Conservation (phyloP, 768 basidiomycete species). For the Galerina sulciceps region DNA sequence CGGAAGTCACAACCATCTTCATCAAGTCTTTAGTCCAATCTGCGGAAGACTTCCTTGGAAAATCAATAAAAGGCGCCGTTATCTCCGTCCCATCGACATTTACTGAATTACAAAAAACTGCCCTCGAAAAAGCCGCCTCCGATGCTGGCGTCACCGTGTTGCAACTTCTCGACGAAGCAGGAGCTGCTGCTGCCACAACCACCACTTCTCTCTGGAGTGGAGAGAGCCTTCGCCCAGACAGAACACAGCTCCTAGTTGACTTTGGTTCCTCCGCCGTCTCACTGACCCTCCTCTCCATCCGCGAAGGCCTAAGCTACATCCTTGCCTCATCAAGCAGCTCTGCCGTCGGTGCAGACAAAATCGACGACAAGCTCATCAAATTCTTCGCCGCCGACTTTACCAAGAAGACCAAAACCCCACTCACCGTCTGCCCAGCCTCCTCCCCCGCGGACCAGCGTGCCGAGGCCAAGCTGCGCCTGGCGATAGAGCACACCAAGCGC, state of each 20-base stretch:
- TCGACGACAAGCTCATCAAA: constrained; percentile 84
- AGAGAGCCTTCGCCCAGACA: constrained; percentile 53
- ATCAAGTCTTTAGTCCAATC: constrained; percentile 82
- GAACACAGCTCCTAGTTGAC: constrained; percentile 82
- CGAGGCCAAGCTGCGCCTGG: constrained; percentile 90
- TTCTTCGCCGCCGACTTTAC: constrained; percentile 96
- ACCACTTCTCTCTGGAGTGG: constrained; percentile 47
- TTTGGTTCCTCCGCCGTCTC: constrained; percentile 77
- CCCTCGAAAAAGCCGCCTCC: constrained; percentile 72
- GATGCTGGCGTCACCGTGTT: constrained; percentile 85
- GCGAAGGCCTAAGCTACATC: constrained; percentile 72
- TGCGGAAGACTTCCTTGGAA: constrained; percentile 90
- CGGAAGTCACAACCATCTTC: constrained; percentile 86
- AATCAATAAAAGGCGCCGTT: constrained; percentile 78
- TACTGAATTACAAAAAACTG: constrained; percentile 65
- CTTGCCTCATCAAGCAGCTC: constrained; percentile 57
- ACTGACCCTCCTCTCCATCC: constrained; percentile 72
- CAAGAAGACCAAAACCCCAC: constrained; percentile 86
- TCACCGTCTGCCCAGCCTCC: constrained; percentile 68
- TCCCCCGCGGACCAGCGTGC: constrained; percentile 68
- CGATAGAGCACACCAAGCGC: constrained; percentile 94
- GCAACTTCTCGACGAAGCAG: constrained; percentile 88
- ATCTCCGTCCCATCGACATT: constrained; percentile 84
- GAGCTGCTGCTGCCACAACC: constrained; percentile 69
- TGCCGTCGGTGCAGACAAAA: constrained; percentile 65